A percentile compares a stretch with the other conserved stretches of the same genome.
Conservation (phyloP, 73 alveolate species). For the Loxodes magnus region DNA sequence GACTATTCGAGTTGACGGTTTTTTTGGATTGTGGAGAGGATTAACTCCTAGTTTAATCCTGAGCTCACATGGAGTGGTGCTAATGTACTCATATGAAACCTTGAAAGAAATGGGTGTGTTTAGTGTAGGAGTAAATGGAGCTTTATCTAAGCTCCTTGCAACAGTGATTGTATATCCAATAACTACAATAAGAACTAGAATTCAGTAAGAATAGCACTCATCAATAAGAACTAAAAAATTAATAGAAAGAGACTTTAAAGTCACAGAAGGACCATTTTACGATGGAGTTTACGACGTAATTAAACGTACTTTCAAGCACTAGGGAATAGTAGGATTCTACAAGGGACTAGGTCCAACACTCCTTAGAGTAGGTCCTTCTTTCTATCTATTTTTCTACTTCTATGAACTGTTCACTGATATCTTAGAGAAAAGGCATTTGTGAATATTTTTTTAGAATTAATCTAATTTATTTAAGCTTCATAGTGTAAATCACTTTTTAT, state of each 20-base stretch:
- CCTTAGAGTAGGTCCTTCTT: too few species aligned
- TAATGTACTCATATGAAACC: background rate
- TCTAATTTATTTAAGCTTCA: too few species aligned
- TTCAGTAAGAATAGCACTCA: conserved; percentile 5
- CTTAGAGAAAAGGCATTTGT: too few species aligned
- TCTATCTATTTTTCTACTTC: too few species aligned
- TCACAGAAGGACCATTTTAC: background rate
- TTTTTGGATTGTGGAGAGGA: conserved; percentile 1
- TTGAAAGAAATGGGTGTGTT: conserved; percentile 1
- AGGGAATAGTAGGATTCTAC: too few species aligned
- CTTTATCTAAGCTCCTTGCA: background rate
- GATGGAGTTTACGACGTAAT: too few species aligned
- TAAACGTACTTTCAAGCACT: too few species aligned
- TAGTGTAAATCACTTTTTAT: too few species aligned
- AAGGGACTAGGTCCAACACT: too few species aligned
- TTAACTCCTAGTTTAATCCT: conserved; percentile 5
- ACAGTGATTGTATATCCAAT: conserved; percentile 1
- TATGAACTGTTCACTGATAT: too few species aligned
- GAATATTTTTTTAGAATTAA: too few species aligned
- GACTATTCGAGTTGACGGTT: conserved; percentile 1
- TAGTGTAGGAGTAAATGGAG: background rate
- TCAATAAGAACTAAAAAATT: background rate
- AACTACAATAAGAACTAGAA: background rate
- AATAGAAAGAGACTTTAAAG: background rate
- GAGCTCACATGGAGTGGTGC: conserved; percentile 1